These are phyloP conservation scores for Candida multigemmis DNA, from an alignment of 805 yeast genomes.

Conservation along the genomic window DNA sequence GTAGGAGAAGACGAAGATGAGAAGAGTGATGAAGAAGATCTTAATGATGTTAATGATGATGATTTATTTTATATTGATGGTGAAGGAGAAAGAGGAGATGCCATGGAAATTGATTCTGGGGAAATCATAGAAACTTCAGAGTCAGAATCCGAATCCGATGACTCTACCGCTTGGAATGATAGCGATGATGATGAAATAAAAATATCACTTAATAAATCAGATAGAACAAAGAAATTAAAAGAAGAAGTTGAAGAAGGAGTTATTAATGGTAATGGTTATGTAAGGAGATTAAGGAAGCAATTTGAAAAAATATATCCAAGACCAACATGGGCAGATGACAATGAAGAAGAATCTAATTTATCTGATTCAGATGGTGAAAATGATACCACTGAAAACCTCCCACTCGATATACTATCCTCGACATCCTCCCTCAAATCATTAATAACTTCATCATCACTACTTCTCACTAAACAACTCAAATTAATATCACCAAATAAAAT, in stretches of 20 bases:
- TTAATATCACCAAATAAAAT: constrained; percentile 62
- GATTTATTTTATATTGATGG: constrained; percentile 13
- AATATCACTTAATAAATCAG: constrained; percentile 50
- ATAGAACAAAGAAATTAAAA: constrained; percentile 66
- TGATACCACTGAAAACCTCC: constrained; percentile 11
- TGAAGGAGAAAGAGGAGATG: constrained; percentile 16
- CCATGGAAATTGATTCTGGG: constrained; percentile 13
- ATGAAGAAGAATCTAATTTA: constrained; percentile 24
- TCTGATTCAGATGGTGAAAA: constrained; percentile 9
- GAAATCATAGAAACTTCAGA: constrained; percentile 7
- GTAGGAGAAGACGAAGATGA: constrained; percentile 16
- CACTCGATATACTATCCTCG: constrained; percentile 16
- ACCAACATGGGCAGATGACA: constrained; percentile 67
- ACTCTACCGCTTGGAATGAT: constrained; percentile 67
- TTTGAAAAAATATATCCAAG: constrained; percentile 66
- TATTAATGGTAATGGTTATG: constrained; percentile 53
- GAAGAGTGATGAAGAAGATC: constrained; percentile 15
- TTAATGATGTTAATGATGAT: constrained; percentile 8
- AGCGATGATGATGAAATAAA: constrained; percentile 77
- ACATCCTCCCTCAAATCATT: constrained; percentile 31
- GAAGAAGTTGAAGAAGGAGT: constrained; percentile 42
- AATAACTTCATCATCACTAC: no score
- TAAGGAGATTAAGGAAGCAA: constrained; percentile 61
- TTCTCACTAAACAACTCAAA: constrained; percentile 39
- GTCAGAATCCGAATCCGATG: constrained; percentile 12